A percentile compares a stretch with the other conserved stretches of the same genome.
These are phyloP conservation scores for Tremellales sp. DNA, from an alignment of 1,284 basidiomycete genomes.

Conservation along the genomic window DNA sequence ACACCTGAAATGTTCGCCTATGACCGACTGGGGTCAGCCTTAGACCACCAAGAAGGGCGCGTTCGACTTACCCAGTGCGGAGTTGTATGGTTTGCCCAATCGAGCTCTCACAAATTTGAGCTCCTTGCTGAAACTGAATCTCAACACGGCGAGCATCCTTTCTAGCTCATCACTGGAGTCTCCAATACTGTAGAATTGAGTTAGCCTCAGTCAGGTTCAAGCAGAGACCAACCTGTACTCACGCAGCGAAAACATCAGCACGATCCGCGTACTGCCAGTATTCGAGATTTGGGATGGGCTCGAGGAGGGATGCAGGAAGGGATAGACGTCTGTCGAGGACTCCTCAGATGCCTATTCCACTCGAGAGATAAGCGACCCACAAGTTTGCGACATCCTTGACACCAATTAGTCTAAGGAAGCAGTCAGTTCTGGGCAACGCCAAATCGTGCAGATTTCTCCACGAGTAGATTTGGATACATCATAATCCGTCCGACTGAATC, in stretches of 20 bases:
- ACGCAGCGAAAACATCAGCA: slow-evolving; percentile 89
- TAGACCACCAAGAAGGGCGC: background rate
- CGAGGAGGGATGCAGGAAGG: slow-evolving; percentile 79
- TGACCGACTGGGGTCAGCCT: background rate
- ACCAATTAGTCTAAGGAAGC: slow-evolving; percentile 46
- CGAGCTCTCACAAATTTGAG: slow-evolving; percentile 89
- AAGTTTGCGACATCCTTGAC: slow-evolving; percentile 89
- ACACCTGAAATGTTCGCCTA: slow-evolving; percentile 76
- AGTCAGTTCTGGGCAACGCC: slow-evolving; percentile 4
- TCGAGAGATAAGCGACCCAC: slow-evolving; percentile 53
- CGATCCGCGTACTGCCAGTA: slow-evolving; percentile 94
- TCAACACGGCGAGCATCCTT: slow-evolving; percentile 83
- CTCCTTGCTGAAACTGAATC: slow-evolving; percentile 90
- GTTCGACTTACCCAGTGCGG: slow-evolving; percentile 62
- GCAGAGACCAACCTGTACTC: slow-evolving; percentile 34
- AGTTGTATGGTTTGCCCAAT: slow-evolving; percentile 94
- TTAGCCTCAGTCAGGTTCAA: background rate
- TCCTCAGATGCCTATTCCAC: slow-evolving; percentile 6
- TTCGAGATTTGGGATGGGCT: slow-evolving; percentile 89
- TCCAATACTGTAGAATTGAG: slow-evolving; percentile 61
- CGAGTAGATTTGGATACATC: background rate
- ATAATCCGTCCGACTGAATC: slow-evolving; percentile 1
- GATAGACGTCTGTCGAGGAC: slow-evolving; percentile 76
- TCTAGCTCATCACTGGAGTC: slow-evolving; percentile 86
- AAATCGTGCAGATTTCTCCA: slow-evolving; percentile 1